Conservation (phyloP, 148 eudicot species). For the Pouteria glomerata region DNA sequence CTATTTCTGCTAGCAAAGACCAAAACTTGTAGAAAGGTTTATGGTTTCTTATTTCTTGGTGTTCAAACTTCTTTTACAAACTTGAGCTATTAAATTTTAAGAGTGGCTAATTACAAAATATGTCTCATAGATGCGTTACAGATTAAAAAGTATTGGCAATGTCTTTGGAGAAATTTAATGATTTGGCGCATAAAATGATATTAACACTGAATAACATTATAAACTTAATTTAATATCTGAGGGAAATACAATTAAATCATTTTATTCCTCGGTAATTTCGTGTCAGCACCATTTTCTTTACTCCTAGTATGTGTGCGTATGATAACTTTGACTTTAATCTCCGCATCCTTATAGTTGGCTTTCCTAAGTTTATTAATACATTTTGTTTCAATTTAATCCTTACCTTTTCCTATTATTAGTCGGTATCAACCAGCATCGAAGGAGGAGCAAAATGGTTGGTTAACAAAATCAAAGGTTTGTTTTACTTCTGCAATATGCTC, state of each 20-base stretch:
- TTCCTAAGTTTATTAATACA: neutral
- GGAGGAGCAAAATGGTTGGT: slow-evolving; percentile 78
- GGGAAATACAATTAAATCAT: neutral
- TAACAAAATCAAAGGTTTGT: slow-evolving; percentile 82
- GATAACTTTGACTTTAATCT: neutral
- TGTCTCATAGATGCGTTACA: too few relatives aligned
- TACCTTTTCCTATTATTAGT: slow-evolving; percentile 32
- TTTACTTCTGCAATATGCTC: slow-evolving; percentile 15
- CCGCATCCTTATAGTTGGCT: neutral
- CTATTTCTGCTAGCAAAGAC: neutral
- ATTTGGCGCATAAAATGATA: neutral
- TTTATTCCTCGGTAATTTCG: neutral
- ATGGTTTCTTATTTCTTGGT: neutral
- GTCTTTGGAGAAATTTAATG: neutral
- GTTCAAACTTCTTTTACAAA: neutral
- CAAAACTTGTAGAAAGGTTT: neutral
- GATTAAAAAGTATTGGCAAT: neutral
- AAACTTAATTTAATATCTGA: neutral
- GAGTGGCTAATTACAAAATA: too few relatives aligned
- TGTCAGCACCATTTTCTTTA: neutral
- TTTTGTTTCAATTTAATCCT: slow-evolving; percentile 7
- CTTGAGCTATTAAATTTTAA: too few relatives aligned
- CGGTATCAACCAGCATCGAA: slow-evolving; percentile 72
- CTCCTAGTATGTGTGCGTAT: neutral
- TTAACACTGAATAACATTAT: neutral